Base-by-base conservation (phyloP, 352 stramenopile species). In the Peronosclerospora sorghi region DNA sequence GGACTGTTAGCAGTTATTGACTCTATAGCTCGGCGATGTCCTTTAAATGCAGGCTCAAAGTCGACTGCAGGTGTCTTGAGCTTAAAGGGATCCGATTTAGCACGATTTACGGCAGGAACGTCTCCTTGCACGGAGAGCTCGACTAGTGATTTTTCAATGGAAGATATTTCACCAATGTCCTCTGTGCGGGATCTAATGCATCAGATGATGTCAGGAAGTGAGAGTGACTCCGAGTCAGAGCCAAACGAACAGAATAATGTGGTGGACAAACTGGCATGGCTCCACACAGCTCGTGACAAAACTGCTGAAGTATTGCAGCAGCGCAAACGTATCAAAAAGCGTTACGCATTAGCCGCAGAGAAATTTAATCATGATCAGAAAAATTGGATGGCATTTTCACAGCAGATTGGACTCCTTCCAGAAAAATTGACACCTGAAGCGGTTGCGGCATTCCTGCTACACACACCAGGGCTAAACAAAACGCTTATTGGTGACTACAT, bases 401-500 rank as follows among this genome's bases (percentile, higher is more conserved):
- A 94, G 43, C 73, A 96, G 24, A 76, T 96, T 41, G 78, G 74
- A 17, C 48, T 96, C 12, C 54, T 96, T 5, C 84, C 84, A 0
- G 69, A 89, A 21, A 70, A 84, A 48, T 45, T 86, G 44, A 87
- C 90, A n/a, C 74, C 86, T 3, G 75, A 92, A 59, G 47, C 64
- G 4, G 82, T 98, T 2, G 95, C 94, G 4, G 71, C 70, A 8
- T 97, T 98, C 49, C 59, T 99, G 35, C 82, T 96, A 36, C 79
- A 94, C 18, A 97, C 93, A 0, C 82, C 91, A 0, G 89, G 92
- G 0, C 47, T 90, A 1, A 86, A 90, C 62, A 98, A 98, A 66
- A 84, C 82, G 3, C 73, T 96, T 35, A 83, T 99, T 32, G 96
- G 96, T 6, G 85, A 97, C 39, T 99, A 98, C 53, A 73, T 99